Evolutionary conservation across 2,329 filamentous ascomycete genomes (phyloP).

Genomic region (Epichloe aotearoae): DNA sequence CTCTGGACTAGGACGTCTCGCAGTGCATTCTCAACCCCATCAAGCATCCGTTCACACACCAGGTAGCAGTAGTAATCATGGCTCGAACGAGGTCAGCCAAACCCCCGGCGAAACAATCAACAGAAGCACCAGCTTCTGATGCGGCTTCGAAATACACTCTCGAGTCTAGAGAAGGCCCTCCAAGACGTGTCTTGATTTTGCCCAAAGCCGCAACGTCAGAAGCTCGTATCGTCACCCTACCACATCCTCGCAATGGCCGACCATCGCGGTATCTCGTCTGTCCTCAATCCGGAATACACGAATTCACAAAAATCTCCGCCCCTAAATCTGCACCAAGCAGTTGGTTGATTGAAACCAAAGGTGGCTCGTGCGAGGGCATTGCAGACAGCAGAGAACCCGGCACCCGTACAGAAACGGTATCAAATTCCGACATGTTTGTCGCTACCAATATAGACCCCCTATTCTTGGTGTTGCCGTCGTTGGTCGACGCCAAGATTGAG

Average conservation of each 20-base stretch:
- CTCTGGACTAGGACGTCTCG: neutral
- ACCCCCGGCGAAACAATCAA: constrained; percentile 11
- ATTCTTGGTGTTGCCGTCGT: constrained; percentile 67
- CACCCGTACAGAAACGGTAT: constrained; percentile 31
- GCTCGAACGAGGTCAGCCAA: constrained; percentile 35
- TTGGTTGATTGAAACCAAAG: constrained; percentile 41
- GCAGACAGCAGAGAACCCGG: constrained; percentile 9
- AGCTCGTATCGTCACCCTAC: constrained; percentile 45
- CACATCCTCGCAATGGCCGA: constrained; percentile 41
- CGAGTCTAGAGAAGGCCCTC: constrained; percentile 24
- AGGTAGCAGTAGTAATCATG: constrained; percentile 22
- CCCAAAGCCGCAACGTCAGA: constrained; percentile 39
- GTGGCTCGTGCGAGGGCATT: constrained; percentile 9
- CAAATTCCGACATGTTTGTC: constrained; percentile 62
- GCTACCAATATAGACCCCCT: constrained; percentile 70
- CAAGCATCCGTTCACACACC: neutral
- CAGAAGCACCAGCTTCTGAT: constrained; percentile 16
- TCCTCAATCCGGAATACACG: constrained; percentile 48
- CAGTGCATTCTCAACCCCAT: neutral
- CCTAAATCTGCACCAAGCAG: constrained; percentile 43
- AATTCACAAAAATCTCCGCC: constrained; percentile 45
- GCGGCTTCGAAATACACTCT: constrained; percentile 26
- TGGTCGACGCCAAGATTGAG: constrained; percentile 33
- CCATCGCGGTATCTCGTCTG: constrained; percentile 50
- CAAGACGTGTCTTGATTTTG: constrained; percentile 46